A percentile compares a stretch with the other conserved stretches of the same genome.
phyloP scores from a whole-genome alignment of 129 eudicot genomes.

The Glebionis coronaria region DNA sequence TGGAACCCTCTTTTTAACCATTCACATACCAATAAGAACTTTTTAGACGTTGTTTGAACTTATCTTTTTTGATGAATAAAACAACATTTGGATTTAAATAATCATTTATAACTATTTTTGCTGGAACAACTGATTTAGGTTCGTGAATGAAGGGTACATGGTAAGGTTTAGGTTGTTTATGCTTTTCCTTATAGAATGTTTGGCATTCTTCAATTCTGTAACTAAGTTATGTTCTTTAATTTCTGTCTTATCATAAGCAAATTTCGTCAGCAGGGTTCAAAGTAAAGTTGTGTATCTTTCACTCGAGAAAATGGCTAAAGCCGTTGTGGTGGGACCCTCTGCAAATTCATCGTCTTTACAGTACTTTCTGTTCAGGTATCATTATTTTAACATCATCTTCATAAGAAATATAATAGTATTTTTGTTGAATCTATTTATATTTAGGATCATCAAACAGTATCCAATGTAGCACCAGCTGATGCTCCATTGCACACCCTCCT shows the following conservation, averaged over 20 bases:
- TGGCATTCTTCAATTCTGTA: neutral
- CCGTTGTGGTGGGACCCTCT: constrained; percentile 52
- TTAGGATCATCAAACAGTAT: constrained; percentile 91
- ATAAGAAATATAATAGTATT: neutral
- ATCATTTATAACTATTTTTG: too few species aligned
- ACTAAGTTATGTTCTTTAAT: neutral
- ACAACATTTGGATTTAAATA: constrained; percentile 1
- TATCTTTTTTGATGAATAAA: neutral
- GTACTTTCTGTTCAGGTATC: constrained; percentile 74
- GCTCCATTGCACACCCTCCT: constrained; percentile 73
- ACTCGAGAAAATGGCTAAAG: constrained; percentile 64
- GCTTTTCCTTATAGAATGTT: neutral
- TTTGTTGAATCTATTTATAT: constrained; percentile 1
- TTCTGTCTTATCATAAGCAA: constrained; percentile 28
- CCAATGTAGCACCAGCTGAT: constrained; percentile 89
- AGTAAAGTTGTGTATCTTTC: constrained; percentile 48
- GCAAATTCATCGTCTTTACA: constrained; percentile 56
- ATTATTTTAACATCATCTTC: neutral
- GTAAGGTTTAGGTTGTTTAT: constrained; percentile 63
- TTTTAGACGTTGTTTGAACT: too few species aligned
- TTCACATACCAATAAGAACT: too few species aligned
- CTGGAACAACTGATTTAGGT: constrained; percentile 42
- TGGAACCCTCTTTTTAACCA: too few species aligned
- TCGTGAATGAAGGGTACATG: constrained; percentile 71
- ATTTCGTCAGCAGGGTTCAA: constrained; percentile 59